Percentiles rank a stretch among this genome's conserved stretches.
Evolutionary conservation across 495 filamentous ascomycete genomes (phyloP).

Genomic region (Sordaria brevicollis): DNA sequence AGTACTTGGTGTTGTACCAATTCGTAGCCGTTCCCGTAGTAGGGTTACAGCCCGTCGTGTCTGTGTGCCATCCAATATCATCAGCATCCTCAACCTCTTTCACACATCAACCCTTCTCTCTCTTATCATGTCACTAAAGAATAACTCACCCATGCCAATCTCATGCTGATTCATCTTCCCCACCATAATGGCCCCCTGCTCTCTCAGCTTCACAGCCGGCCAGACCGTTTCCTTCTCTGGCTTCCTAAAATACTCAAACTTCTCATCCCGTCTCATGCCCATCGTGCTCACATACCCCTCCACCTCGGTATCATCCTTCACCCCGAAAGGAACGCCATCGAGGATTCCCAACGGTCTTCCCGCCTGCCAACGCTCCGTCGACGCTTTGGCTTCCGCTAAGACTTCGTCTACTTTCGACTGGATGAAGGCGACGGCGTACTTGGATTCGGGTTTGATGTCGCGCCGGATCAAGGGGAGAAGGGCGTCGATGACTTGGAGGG

Average conservation of each 20-base stretch:
- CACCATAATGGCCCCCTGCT: conserved; percentile 70
- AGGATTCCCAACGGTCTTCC: conserved; percentile 55
- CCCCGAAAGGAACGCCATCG: conserved; percentile 77
- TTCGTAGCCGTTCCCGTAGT: conserved; percentile 72
- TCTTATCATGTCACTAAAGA: not conserved
- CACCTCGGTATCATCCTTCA: conserved; percentile 79
- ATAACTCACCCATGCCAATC: conserved; percentile 42
- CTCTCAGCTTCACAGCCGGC: conserved; percentile 65
- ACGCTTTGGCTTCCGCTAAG: conserved; percentile 56
- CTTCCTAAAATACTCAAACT: conserved; percentile 23
- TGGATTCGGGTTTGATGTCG: conserved; percentile 37
- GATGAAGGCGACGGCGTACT: conserved; percentile 60
- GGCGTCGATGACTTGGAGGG: conserved; percentile 55
- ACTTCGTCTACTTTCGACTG: conserved; percentile 49
- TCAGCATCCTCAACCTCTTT: not conserved
- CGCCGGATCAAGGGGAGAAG: conserved; percentile 60
- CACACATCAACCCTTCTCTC: not conserved
- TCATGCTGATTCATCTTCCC: conserved; percentile 93
- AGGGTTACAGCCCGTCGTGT: conserved; percentile 47
- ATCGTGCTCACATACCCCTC: conserved; percentile 60
- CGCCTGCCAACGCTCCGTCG: conserved; percentile 56
- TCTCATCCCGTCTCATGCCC: conserved; percentile 34
- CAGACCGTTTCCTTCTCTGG: conserved; percentile 38
- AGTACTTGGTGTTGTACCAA: conserved; percentile 70
- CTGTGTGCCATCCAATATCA: conserved; percentile 1